Conservation (phyloP, 306 rosid species). For the Cicer chorassanicum region DNA sequence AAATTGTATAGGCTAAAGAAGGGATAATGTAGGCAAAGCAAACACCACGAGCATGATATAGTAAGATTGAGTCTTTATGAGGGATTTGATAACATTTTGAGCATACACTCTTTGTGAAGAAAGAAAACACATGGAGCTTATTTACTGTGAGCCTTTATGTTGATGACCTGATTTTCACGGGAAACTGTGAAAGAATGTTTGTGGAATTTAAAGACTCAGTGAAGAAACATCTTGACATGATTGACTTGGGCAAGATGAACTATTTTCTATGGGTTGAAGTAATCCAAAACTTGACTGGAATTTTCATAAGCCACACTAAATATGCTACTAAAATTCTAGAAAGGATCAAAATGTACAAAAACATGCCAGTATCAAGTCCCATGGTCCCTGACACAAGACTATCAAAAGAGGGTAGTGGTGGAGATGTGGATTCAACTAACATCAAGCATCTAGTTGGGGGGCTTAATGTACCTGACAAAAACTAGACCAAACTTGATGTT, state of each 20-base stretch:
- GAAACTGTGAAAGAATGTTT: background rate
- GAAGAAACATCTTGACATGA: background rate
- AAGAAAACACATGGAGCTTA: background rate
- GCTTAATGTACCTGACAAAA: background rate
- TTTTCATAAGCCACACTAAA: too few relatives aligned
- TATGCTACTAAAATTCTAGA: too few relatives aligned
- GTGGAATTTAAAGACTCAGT: background rate
- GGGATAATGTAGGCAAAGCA: background rate
- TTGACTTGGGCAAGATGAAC: background rate
- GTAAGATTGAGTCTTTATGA: background rate
- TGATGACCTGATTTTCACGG: background rate
- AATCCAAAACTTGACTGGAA: background rate
- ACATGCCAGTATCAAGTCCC: too few relatives aligned
- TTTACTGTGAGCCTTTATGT: background rate
- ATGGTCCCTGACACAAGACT: background rate
- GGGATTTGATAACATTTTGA: background rate
- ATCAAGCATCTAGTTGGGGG: background rate
- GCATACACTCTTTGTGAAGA: background rate
- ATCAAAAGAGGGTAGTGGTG: background rate
- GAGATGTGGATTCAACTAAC: background rate
- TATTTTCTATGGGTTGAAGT: background rate
- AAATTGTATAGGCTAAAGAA: background rate
- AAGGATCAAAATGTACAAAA: too few relatives aligned
- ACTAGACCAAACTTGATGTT: background rate
- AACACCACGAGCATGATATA: background rate